A percentile compares a stretch with the other conserved stretches of the same genome.
These are phyloP conservation scores for Yarrowia sp. DNA, from an alignment of 805 yeast genomes.

Conservation along the genomic window DNA sequence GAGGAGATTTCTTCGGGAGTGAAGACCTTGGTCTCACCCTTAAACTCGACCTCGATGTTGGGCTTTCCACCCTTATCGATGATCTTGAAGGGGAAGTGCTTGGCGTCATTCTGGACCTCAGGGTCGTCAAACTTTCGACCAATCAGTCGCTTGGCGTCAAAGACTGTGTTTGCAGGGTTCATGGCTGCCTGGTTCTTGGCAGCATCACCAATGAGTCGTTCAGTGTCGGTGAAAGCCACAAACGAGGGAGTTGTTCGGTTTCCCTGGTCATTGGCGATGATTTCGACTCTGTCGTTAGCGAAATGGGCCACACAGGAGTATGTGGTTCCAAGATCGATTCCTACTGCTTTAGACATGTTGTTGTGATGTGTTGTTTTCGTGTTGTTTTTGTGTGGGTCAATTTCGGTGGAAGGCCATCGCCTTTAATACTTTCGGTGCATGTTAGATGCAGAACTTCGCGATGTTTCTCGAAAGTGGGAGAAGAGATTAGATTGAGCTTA, in stretches of 20 bases:
- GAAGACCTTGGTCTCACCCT: constrained; percentile 15
- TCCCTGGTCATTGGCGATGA: constrained; percentile 21
- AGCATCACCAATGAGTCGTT: constrained; percentile 20
- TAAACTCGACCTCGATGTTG: constrained; percentile 10
- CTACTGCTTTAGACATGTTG: constrained; percentile 25
- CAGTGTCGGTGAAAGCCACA: constrained; percentile 11
- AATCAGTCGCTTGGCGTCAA: constrained; percentile 25
- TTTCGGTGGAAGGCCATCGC: not conserved
- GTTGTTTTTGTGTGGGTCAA: constrained; percentile 3
- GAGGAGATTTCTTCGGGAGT: constrained; percentile 16
- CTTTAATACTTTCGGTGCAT: not conserved
- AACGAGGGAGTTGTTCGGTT: constrained; percentile 15
- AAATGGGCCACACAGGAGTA: constrained; percentile 26
- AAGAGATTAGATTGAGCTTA: constrained; percentile 1
- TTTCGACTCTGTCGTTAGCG: constrained; percentile 18
- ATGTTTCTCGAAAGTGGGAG: constrained; percentile 10
- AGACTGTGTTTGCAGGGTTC: constrained; percentile 19
- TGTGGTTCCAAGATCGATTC: constrained; percentile 22
- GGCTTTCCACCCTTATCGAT: constrained; percentile 22
- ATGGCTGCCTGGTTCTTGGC: constrained; percentile 22
- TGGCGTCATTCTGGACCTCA: constrained; percentile 18
- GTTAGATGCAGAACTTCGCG: not conserved
- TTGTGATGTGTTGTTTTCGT: constrained; percentile 6
- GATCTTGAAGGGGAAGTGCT: constrained; percentile 20
- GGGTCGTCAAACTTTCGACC: constrained; percentile 18